Evolutionary conservation across 768 basidiomycete species (phyloP), one percentile per base, ranked within the genome.

Genomic region (Polyporus arcularius): DNA sequence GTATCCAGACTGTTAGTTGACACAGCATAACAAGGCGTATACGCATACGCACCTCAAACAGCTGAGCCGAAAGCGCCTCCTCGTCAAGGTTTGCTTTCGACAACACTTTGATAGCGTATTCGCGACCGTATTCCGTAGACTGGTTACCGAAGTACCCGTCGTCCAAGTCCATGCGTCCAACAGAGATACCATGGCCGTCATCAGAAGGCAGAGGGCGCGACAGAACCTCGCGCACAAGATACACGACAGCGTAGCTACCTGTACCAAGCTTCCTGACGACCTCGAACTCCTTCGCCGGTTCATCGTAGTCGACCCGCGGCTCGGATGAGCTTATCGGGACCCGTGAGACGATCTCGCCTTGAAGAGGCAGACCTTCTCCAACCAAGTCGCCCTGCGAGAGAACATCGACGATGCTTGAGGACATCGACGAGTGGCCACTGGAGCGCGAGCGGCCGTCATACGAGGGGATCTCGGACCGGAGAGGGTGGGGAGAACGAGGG

Each of bases 21-120:
- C 18, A 56, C 18, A 12, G 53, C 42, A 55, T 21, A 15, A 41
- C 8, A 14, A 18, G 16, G 45, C 59, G 53, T 32, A 61, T 48
- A 58, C 3, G 41, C 52, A 55, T 48, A 75, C 77, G 42, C 65
- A 90, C 92, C 85, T 98, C 96, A 68, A 92, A 86, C 78, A 96
- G 83, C 76, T 98, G 97, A 6, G 95, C 86, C 38, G 82, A 85
- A 68, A 97, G 80, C 65, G 90, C 89, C 55, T 96, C 95, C 66
- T 88, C 83, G 75, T 92, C 87, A 63, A 97, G 87, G 79, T 98
- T 90, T 54, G 88, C 90, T 76, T 98, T 98, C 73, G 92, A 94
- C 65, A 98, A 80, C 74, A 93, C 91, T 81, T 99, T 98, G 77
- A 98, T 85, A n/a, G 97, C 97, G 74, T 87, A 92, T 71, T 94